Evolutionary conservation across 2,329 filamentous ascomycete genomes (phyloP).

Genomic region (Aureobasidium sp.): DNA sequence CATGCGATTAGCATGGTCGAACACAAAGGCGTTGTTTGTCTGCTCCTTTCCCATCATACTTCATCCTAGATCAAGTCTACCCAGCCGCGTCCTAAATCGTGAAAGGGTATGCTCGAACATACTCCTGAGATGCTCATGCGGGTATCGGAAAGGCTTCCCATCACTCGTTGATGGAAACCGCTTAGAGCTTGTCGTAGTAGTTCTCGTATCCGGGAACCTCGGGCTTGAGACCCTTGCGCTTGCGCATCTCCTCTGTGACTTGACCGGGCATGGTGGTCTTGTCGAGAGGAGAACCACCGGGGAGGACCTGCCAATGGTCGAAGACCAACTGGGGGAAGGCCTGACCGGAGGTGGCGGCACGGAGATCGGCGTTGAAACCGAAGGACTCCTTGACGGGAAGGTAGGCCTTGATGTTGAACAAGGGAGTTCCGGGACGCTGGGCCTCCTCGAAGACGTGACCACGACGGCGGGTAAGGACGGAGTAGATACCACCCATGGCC

Average conservation of each 20-base stretch:
- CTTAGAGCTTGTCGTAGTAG: conserved; percentile 99
- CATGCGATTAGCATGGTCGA: conserved; percentile 12
- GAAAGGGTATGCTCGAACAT: conserved; percentile 9
- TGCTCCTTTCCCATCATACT: neutral
- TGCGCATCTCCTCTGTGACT: conserved; percentile 83
- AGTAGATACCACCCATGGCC: conserved; percentile 99
- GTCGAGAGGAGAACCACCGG: conserved; percentile 89
- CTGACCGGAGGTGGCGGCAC: conserved; percentile 86
- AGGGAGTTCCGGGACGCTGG: conserved; percentile 95
- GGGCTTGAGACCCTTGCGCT: conserved; percentile 99
- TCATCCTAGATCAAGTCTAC: conserved; percentile 13
- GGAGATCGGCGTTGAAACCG: conserved; percentile 97
- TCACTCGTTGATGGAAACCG: conserved; percentile 15
- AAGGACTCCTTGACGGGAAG: conserved; percentile 95
- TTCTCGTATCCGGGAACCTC: conserved; percentile 88
- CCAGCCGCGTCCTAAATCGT: conserved; percentile 7
- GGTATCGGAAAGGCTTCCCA: conserved; percentile 11
- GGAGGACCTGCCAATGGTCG: conserved; percentile 96
- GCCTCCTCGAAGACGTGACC: conserved; percentile 99
- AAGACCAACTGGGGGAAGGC: conserved; percentile 99
- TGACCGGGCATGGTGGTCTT: conserved; percentile 68
- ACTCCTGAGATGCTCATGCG: conserved; percentile 12
- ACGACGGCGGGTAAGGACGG: conserved; percentile 93
- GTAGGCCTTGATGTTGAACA: conserved; percentile 99
- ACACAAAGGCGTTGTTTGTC: neutral